Evolutionary conservation across 768 basidiomycete genomes (phyloP).

Genomic region (Thelephora ganbajun): DNA sequence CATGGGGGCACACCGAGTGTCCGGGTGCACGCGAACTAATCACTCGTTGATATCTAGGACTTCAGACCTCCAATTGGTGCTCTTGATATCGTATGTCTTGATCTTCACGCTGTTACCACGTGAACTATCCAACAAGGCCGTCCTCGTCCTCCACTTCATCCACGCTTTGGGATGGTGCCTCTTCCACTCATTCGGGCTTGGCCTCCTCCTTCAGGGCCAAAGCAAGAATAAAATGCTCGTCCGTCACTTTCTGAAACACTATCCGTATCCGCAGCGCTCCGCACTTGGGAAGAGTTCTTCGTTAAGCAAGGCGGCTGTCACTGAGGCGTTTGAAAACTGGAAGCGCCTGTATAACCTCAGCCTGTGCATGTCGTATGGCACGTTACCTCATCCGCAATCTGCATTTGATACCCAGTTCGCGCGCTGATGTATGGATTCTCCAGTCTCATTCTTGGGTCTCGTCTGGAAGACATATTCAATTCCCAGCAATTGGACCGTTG

Average conservation of each 20-base stretch:
- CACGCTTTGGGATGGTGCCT: conserved; percentile 81
- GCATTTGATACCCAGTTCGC: background rate
- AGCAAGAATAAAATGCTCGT: conserved; percentile 81
- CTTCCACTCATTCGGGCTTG: conserved; percentile 82
- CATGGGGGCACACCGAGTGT: background rate
- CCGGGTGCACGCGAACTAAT: background rate
- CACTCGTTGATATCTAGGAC: conserved; percentile 36
- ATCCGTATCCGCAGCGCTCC: conserved; percentile 68
- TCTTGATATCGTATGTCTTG: conserved; percentile 60
- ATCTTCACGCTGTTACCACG: conserved; percentile 43
- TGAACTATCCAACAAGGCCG: conserved; percentile 29
- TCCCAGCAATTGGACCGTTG: conserved; percentile 76
- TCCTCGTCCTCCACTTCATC: conserved; percentile 56
- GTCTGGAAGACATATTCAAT: conserved; percentile 85
- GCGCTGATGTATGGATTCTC: background rate
- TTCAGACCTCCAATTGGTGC: conserved; percentile 67
- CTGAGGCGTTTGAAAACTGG: conserved; percentile 94
- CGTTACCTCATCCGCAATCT: conserved; percentile 11
- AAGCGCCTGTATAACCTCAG: conserved; percentile 86
- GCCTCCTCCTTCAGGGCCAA: conserved; percentile 72
- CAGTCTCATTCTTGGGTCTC: conserved; percentile 76
- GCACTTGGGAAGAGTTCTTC: conserved; percentile 12
- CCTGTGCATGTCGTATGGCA: conserved; percentile 91
- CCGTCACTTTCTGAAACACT: conserved; percentile 88
- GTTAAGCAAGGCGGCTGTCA: conserved; percentile 48